Evolutionary conservation across 2,329 filamentous ascomycete genomes (phyloP).

Genomic region (Fusarium sp.): DNA sequence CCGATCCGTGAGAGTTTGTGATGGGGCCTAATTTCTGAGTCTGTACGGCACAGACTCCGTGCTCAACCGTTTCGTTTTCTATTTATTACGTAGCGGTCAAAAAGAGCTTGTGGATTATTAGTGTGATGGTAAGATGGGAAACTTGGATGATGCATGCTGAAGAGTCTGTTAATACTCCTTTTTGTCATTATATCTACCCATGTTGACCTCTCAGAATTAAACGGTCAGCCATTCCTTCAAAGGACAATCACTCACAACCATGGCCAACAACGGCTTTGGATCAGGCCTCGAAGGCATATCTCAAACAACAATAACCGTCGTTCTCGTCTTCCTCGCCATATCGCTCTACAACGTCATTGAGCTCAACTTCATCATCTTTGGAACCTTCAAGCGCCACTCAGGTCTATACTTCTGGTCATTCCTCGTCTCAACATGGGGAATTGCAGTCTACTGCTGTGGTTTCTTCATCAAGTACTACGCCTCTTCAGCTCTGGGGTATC

Average conservation of each 20-base stretch:
- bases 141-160: neutral
- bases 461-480: constrained; percentile 57
- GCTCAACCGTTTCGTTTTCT: constrained; percentile 1
- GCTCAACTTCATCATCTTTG: constrained; percentile 51
- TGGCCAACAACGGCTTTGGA: constrained; percentile 37
- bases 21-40: neutral
- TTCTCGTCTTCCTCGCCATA: constrained; percentile 49
- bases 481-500: constrained; percentile 31
- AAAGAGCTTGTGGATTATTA: too few species aligned
- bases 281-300: constrained; percentile 41
- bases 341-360: constrained; percentile 53
- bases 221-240: neutral
- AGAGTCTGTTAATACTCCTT: neutral
- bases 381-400: constrained; percentile 50
- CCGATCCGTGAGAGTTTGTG: constrained; percentile 9
- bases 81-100: constrained; percentile 25
- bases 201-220: neutral
- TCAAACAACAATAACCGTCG: constrained; percentile 36
- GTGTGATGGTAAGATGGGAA: too few species aligned
- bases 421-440: constrained; percentile 50
- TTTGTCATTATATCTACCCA: neutral
- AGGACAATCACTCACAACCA: neutral
- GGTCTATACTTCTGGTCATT: constrained; percentile 57
- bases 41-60: neutral
- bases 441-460: constrained; percentile 55